Evolutionary conservation across 2,329 filamentous ascomycete species (phyloP).

Genomic region (Aspergillus terreus): DNA sequence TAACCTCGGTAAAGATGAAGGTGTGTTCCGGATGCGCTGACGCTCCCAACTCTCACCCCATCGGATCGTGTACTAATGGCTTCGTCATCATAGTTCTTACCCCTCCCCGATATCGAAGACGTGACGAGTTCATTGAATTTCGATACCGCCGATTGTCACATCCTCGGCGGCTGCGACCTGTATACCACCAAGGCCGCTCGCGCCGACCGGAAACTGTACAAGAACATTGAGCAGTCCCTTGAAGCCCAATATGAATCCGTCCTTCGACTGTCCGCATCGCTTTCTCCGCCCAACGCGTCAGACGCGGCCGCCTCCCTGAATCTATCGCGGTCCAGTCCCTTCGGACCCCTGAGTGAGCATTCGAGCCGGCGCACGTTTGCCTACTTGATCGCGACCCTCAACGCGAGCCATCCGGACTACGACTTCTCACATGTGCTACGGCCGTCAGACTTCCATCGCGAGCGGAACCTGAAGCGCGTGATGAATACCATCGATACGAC

Average conservation of each 20-base stretch:
- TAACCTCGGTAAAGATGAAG: constrained; percentile 16
- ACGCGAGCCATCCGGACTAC: constrained; percentile 93
- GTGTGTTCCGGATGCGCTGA: constrained; percentile 5
- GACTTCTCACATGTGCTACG: constrained; percentile 92
- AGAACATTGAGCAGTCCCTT: constrained; percentile 86
- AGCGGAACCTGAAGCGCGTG: constrained; percentile 72
- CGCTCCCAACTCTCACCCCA: neutral
- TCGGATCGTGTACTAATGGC: constrained; percentile 7
- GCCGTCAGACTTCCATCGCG: constrained; percentile 83
- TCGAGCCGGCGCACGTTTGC: constrained; percentile 89
- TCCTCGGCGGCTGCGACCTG: constrained; percentile 89
- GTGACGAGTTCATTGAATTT: constrained; percentile 93
- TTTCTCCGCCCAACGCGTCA: constrained; percentile 77
- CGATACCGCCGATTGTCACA: constrained; percentile 86
- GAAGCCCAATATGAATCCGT: constrained; percentile 88
- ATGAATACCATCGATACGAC: constrained; percentile 87
- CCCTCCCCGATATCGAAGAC: constrained; percentile 83
- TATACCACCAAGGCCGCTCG: constrained; percentile 97
- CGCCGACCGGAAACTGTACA: constrained; percentile 95
- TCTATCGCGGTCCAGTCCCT: constrained; percentile 82
- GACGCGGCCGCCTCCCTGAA: constrained; percentile 65
- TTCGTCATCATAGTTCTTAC: constrained; percentile 67
- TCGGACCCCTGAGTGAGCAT: constrained; percentile 83
- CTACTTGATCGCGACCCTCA: constrained; percentile 92
- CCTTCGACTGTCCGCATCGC: constrained; percentile 76